Evolutionary conservation across 2,329 filamentous ascomycete genomes (phyloP).

Genomic region (Monosporascus ibericus): DNA sequence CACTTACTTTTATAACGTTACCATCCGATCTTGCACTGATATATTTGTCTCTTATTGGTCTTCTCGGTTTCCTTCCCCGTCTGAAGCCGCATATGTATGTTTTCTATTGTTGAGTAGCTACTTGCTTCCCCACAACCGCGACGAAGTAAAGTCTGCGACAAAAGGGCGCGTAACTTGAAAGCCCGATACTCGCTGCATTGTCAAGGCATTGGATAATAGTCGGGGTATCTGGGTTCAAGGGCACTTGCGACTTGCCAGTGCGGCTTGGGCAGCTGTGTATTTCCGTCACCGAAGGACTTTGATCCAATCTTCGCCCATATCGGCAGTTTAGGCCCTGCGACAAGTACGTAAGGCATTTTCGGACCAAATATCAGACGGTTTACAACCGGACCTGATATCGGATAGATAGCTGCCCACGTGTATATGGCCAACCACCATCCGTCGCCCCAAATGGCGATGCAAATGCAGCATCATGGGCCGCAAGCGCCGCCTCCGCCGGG

Average conservation of each 20-base stretch:
- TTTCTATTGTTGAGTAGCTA: no score
- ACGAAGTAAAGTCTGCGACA: no score
- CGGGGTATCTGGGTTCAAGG: neutral
- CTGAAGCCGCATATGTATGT: no score
- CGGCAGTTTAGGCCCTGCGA: neutral
- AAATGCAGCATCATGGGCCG: slow-evolving; percentile 60
- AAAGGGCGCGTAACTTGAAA: no score
- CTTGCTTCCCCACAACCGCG: no score
- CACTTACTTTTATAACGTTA: neutral
- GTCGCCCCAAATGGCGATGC: slow-evolving; percentile 72
- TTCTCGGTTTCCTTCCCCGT: no score
- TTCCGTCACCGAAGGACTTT: neutral
- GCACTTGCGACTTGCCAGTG: neutral
- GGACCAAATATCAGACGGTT: slow-evolving; percentile 6
- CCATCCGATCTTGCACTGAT: no score
- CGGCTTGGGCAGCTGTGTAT: neutral
- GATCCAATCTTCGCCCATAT: neutral
- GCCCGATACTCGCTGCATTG: neutral
- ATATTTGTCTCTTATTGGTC: neutral
- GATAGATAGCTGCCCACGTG: slow-evolving; percentile 5
- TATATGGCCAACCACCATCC: slow-evolving; percentile 73
- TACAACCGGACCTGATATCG: slow-evolving; percentile 8
- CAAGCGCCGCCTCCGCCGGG: slow-evolving; percentile 55
- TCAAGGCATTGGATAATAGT: neutral
- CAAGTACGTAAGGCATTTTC: neutral